phyloP scores from a whole-genome alignment of 306 rosid species.

The Prunus campanulata region DNA sequence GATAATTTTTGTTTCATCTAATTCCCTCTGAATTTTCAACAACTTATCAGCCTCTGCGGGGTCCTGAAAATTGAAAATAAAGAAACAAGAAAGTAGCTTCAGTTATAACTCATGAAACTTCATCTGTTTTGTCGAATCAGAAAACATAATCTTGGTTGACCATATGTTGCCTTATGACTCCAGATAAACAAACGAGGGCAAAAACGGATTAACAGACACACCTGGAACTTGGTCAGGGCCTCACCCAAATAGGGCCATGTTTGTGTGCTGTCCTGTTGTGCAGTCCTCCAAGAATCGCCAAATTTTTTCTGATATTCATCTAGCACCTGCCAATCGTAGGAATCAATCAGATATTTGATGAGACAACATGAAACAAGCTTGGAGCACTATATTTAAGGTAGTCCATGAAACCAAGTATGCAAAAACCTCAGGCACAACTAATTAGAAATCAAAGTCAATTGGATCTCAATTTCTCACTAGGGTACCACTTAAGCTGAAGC shows the following conservation, averaged over 20 bases:
- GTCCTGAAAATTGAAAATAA: slow-evolving; percentile 47
- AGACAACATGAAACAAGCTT: neutral
- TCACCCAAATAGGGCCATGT: slow-evolving; percentile 87
- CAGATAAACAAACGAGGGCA: slow-evolving; percentile 11
- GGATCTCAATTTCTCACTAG: neutral
- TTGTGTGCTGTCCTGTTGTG: slow-evolving; percentile 53
- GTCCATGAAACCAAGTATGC: neutral
- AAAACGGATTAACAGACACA: slow-evolving; percentile 18
- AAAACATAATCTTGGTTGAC: neutral
- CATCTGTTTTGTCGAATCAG: neutral
- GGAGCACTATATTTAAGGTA: neutral
- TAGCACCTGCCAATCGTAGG: slow-evolving; percentile 49
- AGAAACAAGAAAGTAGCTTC: neutral
- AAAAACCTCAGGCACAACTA: neutral
- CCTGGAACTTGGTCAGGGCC: slow-evolving; percentile 84
- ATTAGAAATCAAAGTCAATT: neutral
- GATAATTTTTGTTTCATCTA: slow-evolving; percentile 97
- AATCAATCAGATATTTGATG: slow-evolving; percentile 13
- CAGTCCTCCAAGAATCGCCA: slow-evolving; percentile 86
- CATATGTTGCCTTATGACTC: neutral
- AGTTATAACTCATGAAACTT: neutral
- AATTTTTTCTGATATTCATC: slow-evolving; percentile 81
- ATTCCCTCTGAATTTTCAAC: slow-evolving; percentile 89
- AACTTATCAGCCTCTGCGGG: slow-evolving; percentile 98
- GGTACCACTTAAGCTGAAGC: neutral